A percentile compares a stretch with the other conserved stretches of the same genome.
These are phyloP conservation scores for Phytopythium helicoides DNA, from an alignment of 352 stramenopile species.

Conservation along the genomic window DNA sequence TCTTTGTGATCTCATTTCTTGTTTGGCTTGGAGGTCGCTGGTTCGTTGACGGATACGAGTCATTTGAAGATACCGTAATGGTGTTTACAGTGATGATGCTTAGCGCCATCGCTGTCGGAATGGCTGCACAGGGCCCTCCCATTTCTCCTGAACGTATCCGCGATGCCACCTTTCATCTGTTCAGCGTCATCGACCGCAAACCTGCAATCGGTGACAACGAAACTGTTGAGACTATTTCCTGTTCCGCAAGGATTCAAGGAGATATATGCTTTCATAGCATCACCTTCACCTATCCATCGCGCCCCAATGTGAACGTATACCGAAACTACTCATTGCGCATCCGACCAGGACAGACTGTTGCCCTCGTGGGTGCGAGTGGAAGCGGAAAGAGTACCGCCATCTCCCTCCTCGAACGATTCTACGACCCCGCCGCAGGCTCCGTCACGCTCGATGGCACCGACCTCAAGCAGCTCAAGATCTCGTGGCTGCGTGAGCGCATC, in stretches of 20 bases:
- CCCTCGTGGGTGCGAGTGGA: conserved; percentile 80
- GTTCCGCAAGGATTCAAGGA: conserved; percentile 11
- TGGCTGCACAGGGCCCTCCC: conserved; percentile 21
- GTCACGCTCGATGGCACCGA: conserved; percentile 69
- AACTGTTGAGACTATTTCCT: conserved; percentile 30
- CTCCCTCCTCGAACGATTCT: conserved; percentile 70
- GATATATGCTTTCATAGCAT: conserved; percentile 46
- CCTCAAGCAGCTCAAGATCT: conserved; percentile 50
- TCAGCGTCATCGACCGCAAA: conserved; percentile 46
- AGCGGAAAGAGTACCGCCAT: conserved; percentile 85
- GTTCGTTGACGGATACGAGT: conserved; percentile 38
- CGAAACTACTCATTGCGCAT: conserved; percentile 61
- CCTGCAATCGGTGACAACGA: conserved; percentile 25
- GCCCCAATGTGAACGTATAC: conserved; percentile 57
- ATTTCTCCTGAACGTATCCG: conserved; percentile 14
- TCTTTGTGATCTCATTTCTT: conserved; percentile 48
- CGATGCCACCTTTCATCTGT: conserved; percentile 23
- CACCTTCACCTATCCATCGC: conserved; percentile 55
- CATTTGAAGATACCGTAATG: conserved; percentile 74
- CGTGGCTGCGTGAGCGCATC: conserved; percentile 34
- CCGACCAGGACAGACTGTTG: conserved; percentile 58
- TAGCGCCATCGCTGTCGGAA: conserved; percentile 22
- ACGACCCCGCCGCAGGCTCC: conserved; percentile 38
- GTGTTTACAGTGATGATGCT: conserved; percentile 64
- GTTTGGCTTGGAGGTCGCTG: conserved; percentile 60